Conservation (phyloP, 2,329 filamentous ascomycete species). For the Paraphoma sp. region DNA sequence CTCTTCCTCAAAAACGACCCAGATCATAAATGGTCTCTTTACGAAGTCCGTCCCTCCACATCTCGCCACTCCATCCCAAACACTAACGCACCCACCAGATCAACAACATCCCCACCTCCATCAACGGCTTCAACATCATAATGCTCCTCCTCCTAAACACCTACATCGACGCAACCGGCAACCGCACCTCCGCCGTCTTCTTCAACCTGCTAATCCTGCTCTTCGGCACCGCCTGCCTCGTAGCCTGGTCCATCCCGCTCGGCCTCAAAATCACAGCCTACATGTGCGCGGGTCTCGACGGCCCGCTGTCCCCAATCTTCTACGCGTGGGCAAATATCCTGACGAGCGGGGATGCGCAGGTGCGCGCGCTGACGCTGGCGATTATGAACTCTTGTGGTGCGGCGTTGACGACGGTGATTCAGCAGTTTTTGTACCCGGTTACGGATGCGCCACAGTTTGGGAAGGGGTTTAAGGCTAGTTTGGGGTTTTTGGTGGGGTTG, state of each 20-base stretch:
- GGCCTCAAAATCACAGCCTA: conserved; percentile 49
- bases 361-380: not conserved
- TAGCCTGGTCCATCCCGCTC: conserved; percentile 49
- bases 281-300: conserved; percentile 41
- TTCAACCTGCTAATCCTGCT: conserved; percentile 33
- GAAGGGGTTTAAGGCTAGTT: not conserved
- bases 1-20: conserved; percentile 1
- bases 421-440: conserved; percentile 1
- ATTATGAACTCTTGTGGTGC: conserved; percentile 1
- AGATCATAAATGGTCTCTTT: conserved; percentile 20
- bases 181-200: not conserved
- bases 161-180: conserved; percentile 6
- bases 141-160: conserved; percentile 30
- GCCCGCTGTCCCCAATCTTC: conserved; percentile 1
- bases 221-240: conserved; percentile 48
- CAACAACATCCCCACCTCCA: conserved; percentile 56
- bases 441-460: not conserved
- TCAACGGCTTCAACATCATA: conserved; percentile 53
- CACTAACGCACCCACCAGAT: conserved; percentile 49
- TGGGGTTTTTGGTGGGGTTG: not conserved
- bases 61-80: conserved; percentile 49
- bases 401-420: conserved; percentile 1
- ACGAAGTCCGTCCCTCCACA: conserved; percentile 51
- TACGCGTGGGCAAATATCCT: conserved; percentile 2
- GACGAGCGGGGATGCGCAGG: not conserved